These are phyloP conservation scores for Tilletia indica DNA, from an alignment of 1,284 basidiomycete genomes.

Conservation along the genomic window DNA sequence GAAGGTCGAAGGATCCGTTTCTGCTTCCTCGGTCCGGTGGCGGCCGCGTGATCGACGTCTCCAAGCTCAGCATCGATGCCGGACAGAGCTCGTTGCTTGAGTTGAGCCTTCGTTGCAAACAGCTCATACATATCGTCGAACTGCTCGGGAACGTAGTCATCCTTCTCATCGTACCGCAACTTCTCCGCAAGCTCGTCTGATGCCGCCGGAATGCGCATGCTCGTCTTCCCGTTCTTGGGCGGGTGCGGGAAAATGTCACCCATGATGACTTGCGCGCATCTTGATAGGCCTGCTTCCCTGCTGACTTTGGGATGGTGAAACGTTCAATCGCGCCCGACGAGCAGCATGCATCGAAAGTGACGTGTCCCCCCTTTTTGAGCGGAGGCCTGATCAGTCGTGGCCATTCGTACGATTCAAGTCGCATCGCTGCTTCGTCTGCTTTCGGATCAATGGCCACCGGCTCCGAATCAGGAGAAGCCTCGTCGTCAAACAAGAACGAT, in stretches of 20 bases:
- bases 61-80: slow-evolving; percentile 7
- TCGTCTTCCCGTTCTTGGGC: slow-evolving; percentile 12
- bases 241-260: slow-evolving; percentile 89
- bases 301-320: slow-evolving; percentile 82
- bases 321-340: slow-evolving; percentile 81
- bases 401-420: slow-evolving; percentile 62
- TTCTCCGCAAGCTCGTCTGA: slow-evolving; percentile 10
- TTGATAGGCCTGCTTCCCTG: slow-evolving; percentile 89
- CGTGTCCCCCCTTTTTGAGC: slow-evolving; percentile 85
- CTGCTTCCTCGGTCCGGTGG: slow-evolving; percentile 7
- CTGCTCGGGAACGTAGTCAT: background rate
- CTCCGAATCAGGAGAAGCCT: slow-evolving; percentile 25
- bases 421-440: slow-evolving; percentile 33
- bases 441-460: background rate
- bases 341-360: slow-evolving; percentile 87
- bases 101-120: slow-evolving; percentile 10
- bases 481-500: slow-evolving; percentile 15
- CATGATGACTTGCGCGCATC: slow-evolving; percentile 88
- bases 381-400: slow-evolving; percentile 86
- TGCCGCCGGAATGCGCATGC: background rate
- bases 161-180: background rate
- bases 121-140: slow-evolving; percentile 12
- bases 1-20: background rate
- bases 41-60: slow-evolving; percentile 11
- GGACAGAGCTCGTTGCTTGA: slow-evolving; percentile 7